Base-by-base conservation (phyloP, 129 eudicot species). In the Glebionis coronaria region DNA sequence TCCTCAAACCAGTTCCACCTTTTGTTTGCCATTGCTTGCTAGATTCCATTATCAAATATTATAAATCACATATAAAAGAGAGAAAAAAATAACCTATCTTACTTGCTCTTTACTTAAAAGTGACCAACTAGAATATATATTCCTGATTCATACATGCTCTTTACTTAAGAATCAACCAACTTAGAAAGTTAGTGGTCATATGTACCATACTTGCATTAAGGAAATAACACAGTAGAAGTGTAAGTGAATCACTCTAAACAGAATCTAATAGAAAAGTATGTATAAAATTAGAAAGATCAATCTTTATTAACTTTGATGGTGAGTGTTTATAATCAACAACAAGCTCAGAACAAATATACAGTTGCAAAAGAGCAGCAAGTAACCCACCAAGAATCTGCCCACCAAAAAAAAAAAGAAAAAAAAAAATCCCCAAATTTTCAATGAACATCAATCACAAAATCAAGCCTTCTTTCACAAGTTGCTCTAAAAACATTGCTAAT, bases 401-500 rank as follows among this genome's bases (percentile, higher is more conserved):
- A 68, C 65, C 44, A 76, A 76, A 59, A 67, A 42, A 47, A 20
- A 16, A 28, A 0, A n/a, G n/a, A n/a, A 19, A 38, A 44, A 31
- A 63, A 62, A 42, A 58, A 60, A 15, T 10, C 8, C 1, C 27
- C 47, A 65, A 67, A 28, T 20, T 67, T 75, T 19, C 19, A 65
- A 65, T 52, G 13, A 72, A 72, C 18, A 61, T 31, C 18, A 68
- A 68, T 76, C 80, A 92, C 74, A 82, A 73, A 28, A 84, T 52
- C 82, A 92, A 79, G 61, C 91, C 95, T 31, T 93, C 99, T 76
- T 73, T 88, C 66, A 84, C 90, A 23, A 89, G 78, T 69, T 79
- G 95, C 65, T 93, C 99, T 69, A 89, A 64, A 19, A 69, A 68
- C 63, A 44, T 50, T 25, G 81, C 93, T 68, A 88, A 58, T 61